A percentile compares a stretch with the other conserved stretches of the same genome.
phyloP scores from a whole-genome alignment of 2,329 filamentous ascomycete species.

The Lasiodiplodia hormozganensis region DNA sequence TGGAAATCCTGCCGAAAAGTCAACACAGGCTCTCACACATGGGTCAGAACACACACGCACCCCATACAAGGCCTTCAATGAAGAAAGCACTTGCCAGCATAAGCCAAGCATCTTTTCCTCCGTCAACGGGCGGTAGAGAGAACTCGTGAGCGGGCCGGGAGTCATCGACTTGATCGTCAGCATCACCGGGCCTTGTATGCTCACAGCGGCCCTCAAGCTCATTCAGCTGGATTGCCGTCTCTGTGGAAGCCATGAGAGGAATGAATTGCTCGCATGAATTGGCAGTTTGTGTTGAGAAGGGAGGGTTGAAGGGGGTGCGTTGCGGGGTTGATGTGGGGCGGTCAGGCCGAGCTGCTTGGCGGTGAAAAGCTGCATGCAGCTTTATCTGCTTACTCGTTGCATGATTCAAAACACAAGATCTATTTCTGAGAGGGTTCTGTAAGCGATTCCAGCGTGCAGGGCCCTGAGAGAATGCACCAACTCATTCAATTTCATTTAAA shows the following conservation, averaged over 20 bases:
- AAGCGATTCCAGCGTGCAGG: too few relatives aligned
- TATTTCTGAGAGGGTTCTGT: too few relatives aligned
- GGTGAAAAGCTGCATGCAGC: too few relatives aligned
- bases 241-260: neutral
- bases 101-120: slow-evolving; percentile 59
- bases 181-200: neutral
- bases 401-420: too few relatives aligned
- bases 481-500: too few relatives aligned
- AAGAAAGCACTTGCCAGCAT: slow-evolving; percentile 59
- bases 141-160: slow-evolving; percentile 30
- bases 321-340: slow-evolving; percentile 4
- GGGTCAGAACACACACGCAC: slow-evolving; percentile 37
- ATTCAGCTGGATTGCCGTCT: neutral
- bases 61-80: slow-evolving; percentile 62
- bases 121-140: slow-evolving; percentile 53
- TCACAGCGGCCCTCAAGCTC: too few relatives aligned
- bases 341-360: neutral
- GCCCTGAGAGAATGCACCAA: too few relatives aligned
- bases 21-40: neutral
- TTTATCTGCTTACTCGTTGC: too few relatives aligned
- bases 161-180: neutral
- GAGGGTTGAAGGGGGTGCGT: neutral
- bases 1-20: slow-evolving; percentile 30
- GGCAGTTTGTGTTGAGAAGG: slow-evolving; percentile 35
- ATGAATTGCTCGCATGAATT: neutral